Evolutionary conservation across 2,329 filamentous ascomycete genomes (phyloP).

Genomic region (Chaetoscypha palmicola): DNA sequence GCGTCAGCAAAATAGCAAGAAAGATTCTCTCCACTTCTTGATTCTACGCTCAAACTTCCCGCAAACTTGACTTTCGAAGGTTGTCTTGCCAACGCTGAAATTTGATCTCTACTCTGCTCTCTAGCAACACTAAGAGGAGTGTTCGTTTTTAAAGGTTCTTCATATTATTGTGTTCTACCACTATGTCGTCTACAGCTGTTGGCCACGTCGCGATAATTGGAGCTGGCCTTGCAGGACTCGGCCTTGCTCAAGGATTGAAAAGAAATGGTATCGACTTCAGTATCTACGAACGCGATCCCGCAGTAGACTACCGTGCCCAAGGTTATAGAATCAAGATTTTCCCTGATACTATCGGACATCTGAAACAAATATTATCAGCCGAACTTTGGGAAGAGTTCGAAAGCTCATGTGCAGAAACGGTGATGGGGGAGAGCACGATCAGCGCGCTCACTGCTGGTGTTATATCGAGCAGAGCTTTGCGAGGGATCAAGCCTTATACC

Average conservation of each 20-base stretch:
- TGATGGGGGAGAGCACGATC: conserved; percentile 5
- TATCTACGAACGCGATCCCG: conserved; percentile 49
- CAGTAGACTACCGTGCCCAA: conserved; percentile 39
- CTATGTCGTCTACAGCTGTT: not conserved
- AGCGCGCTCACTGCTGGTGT: conserved; percentile 17
- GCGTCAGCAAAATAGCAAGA: too few species aligned
- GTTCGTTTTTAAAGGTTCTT: too few species aligned
- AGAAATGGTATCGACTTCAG: conserved; percentile 37
- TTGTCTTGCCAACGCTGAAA: too few species aligned
- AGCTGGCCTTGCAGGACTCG: conserved; percentile 31
- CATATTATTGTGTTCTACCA: too few species aligned
- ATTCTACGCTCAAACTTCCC: too few species aligned
- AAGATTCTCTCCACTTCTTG: too few species aligned
- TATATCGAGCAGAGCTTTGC: not conserved
- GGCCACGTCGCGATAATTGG: conserved; percentile 28
- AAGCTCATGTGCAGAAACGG: conserved; percentile 16
- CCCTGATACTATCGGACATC: conserved; percentile 20
- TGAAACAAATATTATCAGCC: conserved; percentile 10
- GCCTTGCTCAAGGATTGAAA: conserved; percentile 28
- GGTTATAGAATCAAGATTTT: conserved; percentile 34
- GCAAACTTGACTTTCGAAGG: too few species aligned
- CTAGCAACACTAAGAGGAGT: too few species aligned
- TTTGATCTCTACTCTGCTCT: too few species aligned
- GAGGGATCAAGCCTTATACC: conserved; percentile 12
- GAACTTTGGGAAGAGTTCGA: conserved; percentile 19